Conservation (phyloP, 1,139 yeast species). For the Geotrichum australiense region DNA sequence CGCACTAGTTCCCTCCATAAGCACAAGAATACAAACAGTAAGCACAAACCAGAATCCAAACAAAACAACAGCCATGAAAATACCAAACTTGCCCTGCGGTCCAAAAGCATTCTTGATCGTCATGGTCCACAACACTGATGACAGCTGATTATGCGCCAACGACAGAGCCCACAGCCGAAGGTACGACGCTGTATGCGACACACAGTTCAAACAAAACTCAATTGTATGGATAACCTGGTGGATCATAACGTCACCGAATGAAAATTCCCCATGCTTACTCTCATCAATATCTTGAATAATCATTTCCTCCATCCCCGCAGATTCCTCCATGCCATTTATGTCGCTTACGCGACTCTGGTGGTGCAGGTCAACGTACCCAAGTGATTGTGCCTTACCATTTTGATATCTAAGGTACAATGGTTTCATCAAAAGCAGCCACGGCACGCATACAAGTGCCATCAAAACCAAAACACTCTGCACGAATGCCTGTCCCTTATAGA, state of each 20-base stretch:
- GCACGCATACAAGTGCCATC: slow-evolving; percentile 82
- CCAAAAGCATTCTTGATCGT: slow-evolving; percentile 82
- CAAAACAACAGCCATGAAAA: slow-evolving; percentile 61
- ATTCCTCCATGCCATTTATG: slow-evolving; percentile 30
- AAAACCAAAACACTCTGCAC: slow-evolving; percentile 70
- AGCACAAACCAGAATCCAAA: slow-evolving; percentile 94
- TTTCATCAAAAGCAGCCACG: slow-evolving; percentile 84
- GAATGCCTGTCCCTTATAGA: slow-evolving; percentile 76
- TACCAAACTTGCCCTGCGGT: slow-evolving; percentile 61
- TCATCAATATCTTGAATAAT: slow-evolving; percentile 37
- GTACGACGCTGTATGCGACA: slow-evolving; percentile 96
- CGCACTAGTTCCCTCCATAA: slow-evolving; percentile 98
- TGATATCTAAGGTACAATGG: slow-evolving; percentile 64
- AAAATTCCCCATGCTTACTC: slow-evolving; percentile 48
- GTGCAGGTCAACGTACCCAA: slow-evolving; percentile 22
- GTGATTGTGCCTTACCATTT: slow-evolving; percentile 31
- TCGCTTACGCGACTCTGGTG: slow-evolving; percentile 22
- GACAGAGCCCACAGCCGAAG: slow-evolving; percentile 96
- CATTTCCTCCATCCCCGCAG: slow-evolving; percentile 28
- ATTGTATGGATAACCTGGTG: slow-evolving; percentile 98
- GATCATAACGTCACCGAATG: slow-evolving; percentile 88
- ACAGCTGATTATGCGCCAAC: slow-evolving; percentile 92
- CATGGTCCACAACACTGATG: slow-evolving; percentile 94
- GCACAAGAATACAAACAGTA: slow-evolving; percentile 83
- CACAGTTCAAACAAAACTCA: slow-evolving; percentile 95